A percentile compares a stretch with the other conserved stretches of the same genome.
Conservation (phyloP, 805 yeast species). For the Metschnikowia kofuensis region DNA sequence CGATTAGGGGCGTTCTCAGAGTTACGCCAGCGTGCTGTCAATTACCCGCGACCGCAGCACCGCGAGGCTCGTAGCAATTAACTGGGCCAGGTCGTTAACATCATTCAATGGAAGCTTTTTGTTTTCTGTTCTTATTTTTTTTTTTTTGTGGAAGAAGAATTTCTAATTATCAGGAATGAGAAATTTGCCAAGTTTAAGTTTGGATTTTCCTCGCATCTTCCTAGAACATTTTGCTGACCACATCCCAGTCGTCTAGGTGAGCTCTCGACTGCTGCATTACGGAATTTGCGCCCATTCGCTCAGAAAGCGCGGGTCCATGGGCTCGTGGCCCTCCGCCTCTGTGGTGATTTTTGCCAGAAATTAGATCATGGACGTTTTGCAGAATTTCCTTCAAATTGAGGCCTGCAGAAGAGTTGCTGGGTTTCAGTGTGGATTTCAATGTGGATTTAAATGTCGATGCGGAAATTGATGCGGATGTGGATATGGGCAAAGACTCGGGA, state of each 20-base stretch:
- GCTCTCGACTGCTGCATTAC: conserved; percentile 24
- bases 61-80: no score
- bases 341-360: background rate
- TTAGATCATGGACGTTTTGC: conserved; percentile 29
- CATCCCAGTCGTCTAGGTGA: conserved; percentile 35
- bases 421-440: background rate
- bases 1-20: background rate
- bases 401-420: background rate
- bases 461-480: no score
- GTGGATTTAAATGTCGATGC: background rate
- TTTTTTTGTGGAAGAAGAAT: no score
- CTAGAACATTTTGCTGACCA: conserved; percentile 28
- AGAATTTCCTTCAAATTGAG: conserved; percentile 24
- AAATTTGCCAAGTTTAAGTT: no score
- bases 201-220: no score
- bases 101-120: no score
- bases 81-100: no score
- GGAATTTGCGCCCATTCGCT: conserved; percentile 5
- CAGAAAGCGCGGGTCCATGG: conserved; percentile 9
- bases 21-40: background rate
- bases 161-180: no score
- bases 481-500: no score
- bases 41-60: conserved; percentile 1
- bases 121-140: no score
- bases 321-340: no score